phyloP scores from a whole-genome alignment of 2,329 filamentous ascomycete species.

The Monascus ruber region DNA sequence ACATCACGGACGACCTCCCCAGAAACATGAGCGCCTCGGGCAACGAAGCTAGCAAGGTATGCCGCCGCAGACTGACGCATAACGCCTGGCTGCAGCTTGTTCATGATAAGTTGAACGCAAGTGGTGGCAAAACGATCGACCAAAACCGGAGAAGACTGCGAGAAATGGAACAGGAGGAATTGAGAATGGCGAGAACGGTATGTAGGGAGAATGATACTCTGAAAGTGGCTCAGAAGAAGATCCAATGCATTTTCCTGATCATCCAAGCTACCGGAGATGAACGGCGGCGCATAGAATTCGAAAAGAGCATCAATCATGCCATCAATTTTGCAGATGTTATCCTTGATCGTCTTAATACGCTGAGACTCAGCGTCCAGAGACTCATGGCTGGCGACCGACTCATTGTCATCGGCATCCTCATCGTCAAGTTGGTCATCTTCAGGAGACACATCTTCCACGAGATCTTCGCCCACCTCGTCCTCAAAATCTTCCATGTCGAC shows the following conservation, averaged over 20 bases:
- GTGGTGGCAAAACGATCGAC: conserved; percentile 73
- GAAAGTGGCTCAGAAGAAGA: conserved; percentile 73
- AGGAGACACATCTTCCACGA: conserved; percentile 39
- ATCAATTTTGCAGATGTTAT: conserved; percentile 85
- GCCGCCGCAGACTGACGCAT: conserved; percentile 75
- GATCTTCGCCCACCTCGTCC: conserved; percentile 67
- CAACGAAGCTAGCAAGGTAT: conserved; percentile 90
- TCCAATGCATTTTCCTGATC: conserved; percentile 63
- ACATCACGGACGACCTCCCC: conserved; percentile 67
- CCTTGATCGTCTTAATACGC: conserved; percentile 59
- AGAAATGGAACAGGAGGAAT: conserved; percentile 92
- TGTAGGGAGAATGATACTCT: conserved; percentile 76
- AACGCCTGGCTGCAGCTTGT: conserved; percentile 57
- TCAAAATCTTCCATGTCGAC: conserved; percentile 86
- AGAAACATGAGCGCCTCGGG: conserved; percentile 73
- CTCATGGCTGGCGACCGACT: conserved; percentile 48
- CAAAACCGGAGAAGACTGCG: conserved; percentile 66
- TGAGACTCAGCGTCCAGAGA: conserved; percentile 37
- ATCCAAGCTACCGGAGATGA: conserved; percentile 56
- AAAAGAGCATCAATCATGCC: conserved; percentile 81
- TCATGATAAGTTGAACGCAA: conserved; percentile 61
- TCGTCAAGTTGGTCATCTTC: conserved; percentile 30
- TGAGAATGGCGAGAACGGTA: conserved; percentile 89
- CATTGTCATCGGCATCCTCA: conserved; percentile 57
- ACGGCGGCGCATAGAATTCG: conserved; percentile 63